A percentile compares a stretch with the other conserved stretches of the same genome.
Evolutionary conservation across 306 rosid species (phyloP).

Genomic region (Gastrolobium villosum): DNA sequence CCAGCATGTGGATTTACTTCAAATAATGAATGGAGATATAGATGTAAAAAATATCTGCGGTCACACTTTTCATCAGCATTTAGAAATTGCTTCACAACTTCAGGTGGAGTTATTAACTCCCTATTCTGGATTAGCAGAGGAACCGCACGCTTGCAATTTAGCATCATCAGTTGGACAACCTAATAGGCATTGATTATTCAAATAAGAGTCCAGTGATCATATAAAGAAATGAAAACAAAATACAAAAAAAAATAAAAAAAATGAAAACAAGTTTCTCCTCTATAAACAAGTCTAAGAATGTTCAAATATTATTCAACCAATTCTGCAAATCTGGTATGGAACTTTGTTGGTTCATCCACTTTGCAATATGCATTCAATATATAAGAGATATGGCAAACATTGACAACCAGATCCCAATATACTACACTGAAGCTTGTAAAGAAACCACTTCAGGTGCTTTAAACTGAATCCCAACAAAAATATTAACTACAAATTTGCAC

Average conservation of each 20-base stretch:
- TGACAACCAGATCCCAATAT: constrained; percentile 34
- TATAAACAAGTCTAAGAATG: constrained; percentile 37
- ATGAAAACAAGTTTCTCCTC: constrained; percentile 18
- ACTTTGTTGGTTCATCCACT: constrained; percentile 41
- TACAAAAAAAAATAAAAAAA: constrained; percentile 17
- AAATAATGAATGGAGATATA: constrained; percentile 91
- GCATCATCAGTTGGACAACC: constrained; percentile 93
- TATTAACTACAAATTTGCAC: constrained; percentile 28
- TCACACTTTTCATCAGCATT: constrained; percentile 66
- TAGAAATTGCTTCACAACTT: constrained; percentile 84
- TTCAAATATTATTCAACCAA: constrained; percentile 41
- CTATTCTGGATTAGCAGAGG: constrained; percentile 77
- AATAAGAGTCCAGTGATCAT: constrained; percentile 30
- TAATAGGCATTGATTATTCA: constrained; percentile 50
- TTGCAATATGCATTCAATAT: constrained; percentile 36
- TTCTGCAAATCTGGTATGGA: constrained; percentile 26
- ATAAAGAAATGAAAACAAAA: constrained; percentile 25
- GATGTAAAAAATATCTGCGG: constrained; percentile 77
- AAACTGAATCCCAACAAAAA: constrained; percentile 18
- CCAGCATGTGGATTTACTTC: constrained; percentile 93
- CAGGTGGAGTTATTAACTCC: constrained; percentile 75
- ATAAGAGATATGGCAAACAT: constrained; percentile 28
- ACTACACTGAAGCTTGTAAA: constrained; percentile 29
- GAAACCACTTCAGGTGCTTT: constrained; percentile 36
- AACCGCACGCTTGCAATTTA: constrained; percentile 95